Evolutionary conservation across 1,284 basidiomycete genomes (phyloP).

Genomic region (Tylopilus orsonianus): DNA sequence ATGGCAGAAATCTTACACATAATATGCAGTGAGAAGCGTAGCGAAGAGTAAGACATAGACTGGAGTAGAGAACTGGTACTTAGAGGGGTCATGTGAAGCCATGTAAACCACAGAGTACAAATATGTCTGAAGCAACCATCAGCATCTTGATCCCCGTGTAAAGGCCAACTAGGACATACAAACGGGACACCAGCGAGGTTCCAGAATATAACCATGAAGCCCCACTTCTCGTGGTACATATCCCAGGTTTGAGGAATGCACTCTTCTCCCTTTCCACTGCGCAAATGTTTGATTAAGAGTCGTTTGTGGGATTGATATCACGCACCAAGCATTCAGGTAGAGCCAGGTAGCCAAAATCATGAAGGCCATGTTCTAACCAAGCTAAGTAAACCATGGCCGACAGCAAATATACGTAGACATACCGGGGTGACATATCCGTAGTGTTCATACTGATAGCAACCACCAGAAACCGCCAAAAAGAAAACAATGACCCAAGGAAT

Average conservation of each 20-base stretch:
- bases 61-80: slow-evolving; percentile 83
- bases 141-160: background rate
- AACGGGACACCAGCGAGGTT: slow-evolving; percentile 94
- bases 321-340: slow-evolving; percentile 93
- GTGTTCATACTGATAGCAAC: slow-evolving; percentile 93
- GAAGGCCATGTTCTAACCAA: slow-evolving; percentile 86
- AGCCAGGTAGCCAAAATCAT: slow-evolving; percentile 96
- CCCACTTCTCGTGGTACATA: slow-evolving; percentile 98
- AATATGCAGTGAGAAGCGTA: slow-evolving; percentile 84
- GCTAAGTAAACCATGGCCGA: background rate
- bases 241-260: slow-evolving; percentile 99
- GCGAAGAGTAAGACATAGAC: slow-evolving; percentile 71
- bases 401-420: slow-evolving; percentile 29
- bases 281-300: background rate
- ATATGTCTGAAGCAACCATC: slow-evolving; percentile 70
- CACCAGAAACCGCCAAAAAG: slow-evolving; percentile 89
- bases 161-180: slow-evolving; percentile 46
- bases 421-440: slow-evolving; percentile 92
- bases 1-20: slow-evolving; percentile 49
- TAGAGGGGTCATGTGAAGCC: slow-evolving; percentile 88
- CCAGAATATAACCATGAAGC: slow-evolving; percentile 96
- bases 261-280: slow-evolving; percentile 82
- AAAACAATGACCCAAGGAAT: slow-evolving; percentile 98
- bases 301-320: background rate
- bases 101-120: slow-evolving; percentile 98